Percentiles rank a stretch among this genome's conserved stretches.
Conservation (phyloP, 768 basidiomycete species). For the Melanogaster broomeanus region DNA sequence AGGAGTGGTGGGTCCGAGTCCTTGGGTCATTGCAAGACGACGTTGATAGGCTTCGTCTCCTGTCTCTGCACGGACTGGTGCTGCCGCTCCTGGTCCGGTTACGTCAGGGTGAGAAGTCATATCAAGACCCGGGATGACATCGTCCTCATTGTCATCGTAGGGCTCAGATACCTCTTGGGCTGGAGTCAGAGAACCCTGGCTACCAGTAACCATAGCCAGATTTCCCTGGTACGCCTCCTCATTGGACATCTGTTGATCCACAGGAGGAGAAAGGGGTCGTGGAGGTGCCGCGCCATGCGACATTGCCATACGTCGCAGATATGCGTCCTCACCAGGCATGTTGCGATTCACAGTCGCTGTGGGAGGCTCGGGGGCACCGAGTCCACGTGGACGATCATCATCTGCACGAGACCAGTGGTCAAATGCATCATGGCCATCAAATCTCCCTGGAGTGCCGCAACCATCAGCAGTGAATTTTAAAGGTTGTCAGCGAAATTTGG, state of each 20-base stretch:
- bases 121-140: slow-evolving; percentile 23
- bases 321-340: slow-evolving; percentile 80
- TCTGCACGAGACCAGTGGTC: slow-evolving; percentile 60
- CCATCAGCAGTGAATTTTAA: slow-evolving; percentile 29
- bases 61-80: slow-evolving; percentile 37
- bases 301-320: slow-evolving; percentile 75
- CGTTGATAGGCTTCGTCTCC: slow-evolving; percentile 73
- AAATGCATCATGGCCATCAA: slow-evolving; percentile 40
- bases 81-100: not conserved
- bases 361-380: slow-evolving; percentile 21
- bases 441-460: slow-evolving; percentile 22
- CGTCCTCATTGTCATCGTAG: slow-evolving; percentile 21
- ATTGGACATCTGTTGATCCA: slow-evolving; percentile 57
- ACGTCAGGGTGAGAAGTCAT: slow-evolving; percentile 2
- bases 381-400: slow-evolving; percentile 39
- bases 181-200: slow-evolving; percentile 15
- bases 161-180: slow-evolving; percentile 25
- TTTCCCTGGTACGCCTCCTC: slow-evolving; percentile 81
- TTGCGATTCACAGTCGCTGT: slow-evolving; percentile 44
- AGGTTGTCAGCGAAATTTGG: not conserved
- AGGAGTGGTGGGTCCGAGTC: slow-evolving; percentile 30
- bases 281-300: slow-evolving; percentile 39
- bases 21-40: slow-evolving; percentile 57
- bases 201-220: slow-evolving; percentile 60
- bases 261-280: slow-evolving; percentile 26